Evolutionary conservation across 306 rosid genomes (phyloP).

Genomic region (Sophora flavescens): DNA sequence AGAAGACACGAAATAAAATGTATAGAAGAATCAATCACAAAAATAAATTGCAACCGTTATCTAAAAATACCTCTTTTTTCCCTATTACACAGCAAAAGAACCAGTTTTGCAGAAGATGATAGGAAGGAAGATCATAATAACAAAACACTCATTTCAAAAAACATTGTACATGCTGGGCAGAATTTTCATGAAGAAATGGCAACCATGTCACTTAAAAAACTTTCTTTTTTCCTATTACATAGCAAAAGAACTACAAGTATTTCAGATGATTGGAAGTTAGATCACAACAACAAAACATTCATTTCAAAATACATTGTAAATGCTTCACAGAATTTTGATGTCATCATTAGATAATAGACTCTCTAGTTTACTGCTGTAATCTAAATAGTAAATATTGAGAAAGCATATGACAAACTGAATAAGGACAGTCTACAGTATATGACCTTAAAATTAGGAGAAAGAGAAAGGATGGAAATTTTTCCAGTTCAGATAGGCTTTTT

Average conservation of each 20-base stretch:
- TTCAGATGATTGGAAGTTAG: too few relatives aligned
- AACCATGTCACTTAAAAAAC: too few relatives aligned
- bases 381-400: neutral
- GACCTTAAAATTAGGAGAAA: neutral
- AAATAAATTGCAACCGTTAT: slow-evolving; percentile 28
- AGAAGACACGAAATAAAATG: slow-evolving; percentile 10
- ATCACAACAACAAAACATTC: too few relatives aligned
- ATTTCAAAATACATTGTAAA: too few relatives aligned
- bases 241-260: too few relatives aligned
- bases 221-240: too few relatives aligned
- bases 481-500: neutral
- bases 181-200: neutral
- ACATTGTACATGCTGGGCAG: neutral
- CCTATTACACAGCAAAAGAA: slow-evolving; percentile 19
- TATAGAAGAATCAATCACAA: slow-evolving; percentile 22
- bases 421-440: neutral
- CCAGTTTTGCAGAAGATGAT: slow-evolving; percentile 10
- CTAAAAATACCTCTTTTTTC: neutral
- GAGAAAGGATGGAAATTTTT: neutral
- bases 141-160: slow-evolving; percentile 13
- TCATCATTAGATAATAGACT: neutral
- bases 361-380: neutral
- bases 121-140: neutral
- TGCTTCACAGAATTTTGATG: too few relatives aligned
- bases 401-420: neutral